A percentile compares a stretch with the other conserved stretches of the same genome.
phyloP scores from a whole-genome alignment of 495 filamentous ascomycete genomes.

The Friedmanniomyces endolithicus region DNA sequence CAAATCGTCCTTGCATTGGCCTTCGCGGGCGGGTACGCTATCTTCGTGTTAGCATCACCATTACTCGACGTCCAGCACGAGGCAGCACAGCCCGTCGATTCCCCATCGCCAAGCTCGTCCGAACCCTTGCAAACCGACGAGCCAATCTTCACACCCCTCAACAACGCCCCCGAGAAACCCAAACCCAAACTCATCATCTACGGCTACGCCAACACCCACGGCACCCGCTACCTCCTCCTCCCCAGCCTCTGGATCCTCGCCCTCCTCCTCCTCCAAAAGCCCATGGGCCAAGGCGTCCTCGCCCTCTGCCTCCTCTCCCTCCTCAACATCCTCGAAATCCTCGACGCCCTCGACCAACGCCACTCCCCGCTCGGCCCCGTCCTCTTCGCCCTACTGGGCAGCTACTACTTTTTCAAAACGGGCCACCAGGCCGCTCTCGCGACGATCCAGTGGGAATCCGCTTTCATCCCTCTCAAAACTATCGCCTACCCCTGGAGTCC shows the following conservation, averaged over 20 bases:
- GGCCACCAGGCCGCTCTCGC: conserved; percentile 84
- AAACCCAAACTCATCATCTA: conserved; percentile 53
- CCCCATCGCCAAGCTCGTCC: conserved; percentile 3
- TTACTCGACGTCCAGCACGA: conserved; percentile 28
- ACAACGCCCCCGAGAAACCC: conserved; percentile 23
- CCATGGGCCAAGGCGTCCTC: conserved; percentile 81
- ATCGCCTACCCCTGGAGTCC: conserved; percentile 86
- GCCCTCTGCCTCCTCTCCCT: conserved; percentile 72
- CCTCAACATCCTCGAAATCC: conserved; percentile 73
- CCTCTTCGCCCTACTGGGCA: conserved; percentile 71
- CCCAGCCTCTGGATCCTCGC: conserved; percentile 62
- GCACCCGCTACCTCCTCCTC: conserved; percentile 79
- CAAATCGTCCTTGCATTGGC: conserved; percentile 60
- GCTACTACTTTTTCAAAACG: conserved; percentile 94
- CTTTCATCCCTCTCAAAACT: conserved; percentile 75
- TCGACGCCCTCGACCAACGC: conserved; percentile 61
- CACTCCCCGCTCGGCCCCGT: conserved; percentile 70
- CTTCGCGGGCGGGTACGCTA: conserved; percentile 41
- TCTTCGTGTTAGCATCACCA: conserved; percentile 25
- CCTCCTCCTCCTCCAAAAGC: conserved; percentile 75
- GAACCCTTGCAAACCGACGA: conserved; percentile 22
- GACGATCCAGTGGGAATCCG: conserved; percentile 93
- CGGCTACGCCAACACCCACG: conserved; percentile 85
- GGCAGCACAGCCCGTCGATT: conserved; percentile 16
- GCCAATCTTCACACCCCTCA: conserved; percentile 30